phyloP scores from a whole-genome alignment of 2,329 filamentous ascomycete species.

The Chrysoporthe puriensis region DNA sequence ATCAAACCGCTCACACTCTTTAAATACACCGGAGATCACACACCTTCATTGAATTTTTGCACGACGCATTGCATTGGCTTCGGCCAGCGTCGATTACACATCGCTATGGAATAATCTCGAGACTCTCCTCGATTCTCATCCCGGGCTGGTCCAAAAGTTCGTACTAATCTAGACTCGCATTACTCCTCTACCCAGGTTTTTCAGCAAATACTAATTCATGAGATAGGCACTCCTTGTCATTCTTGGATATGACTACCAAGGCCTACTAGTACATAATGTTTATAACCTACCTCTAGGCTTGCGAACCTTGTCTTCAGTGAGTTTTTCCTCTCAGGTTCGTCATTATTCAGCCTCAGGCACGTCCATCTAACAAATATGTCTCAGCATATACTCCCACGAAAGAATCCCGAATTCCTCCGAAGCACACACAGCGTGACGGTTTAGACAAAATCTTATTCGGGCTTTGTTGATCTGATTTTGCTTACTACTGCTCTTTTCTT shows the following conservation, averaged over 20 bases:
- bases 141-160: neutral
- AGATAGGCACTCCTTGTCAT: neutral
- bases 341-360: neutral
- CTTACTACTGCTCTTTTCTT: neutral
- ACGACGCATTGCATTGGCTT: neutral
- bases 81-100: too few relatives aligned
- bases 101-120: neutral
- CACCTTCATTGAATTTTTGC: neutral
- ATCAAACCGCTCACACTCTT: neutral
- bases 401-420: neutral
- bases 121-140: neutral
- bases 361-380: neutral
- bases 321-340: neutral
- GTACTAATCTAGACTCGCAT: neutral
- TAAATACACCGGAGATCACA: neutral
- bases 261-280: neutral
- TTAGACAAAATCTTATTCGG: neutral
- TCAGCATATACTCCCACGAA: neutral
- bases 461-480: neutral
- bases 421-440: neutral
- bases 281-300: neutral
- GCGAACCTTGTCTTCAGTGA: neutral
- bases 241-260: neutral
- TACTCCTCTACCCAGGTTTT: neutral
- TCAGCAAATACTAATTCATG: neutral